phyloP scores from a whole-genome alignment of 257 asterid genomes.

The Cruciata laevipes region DNA sequence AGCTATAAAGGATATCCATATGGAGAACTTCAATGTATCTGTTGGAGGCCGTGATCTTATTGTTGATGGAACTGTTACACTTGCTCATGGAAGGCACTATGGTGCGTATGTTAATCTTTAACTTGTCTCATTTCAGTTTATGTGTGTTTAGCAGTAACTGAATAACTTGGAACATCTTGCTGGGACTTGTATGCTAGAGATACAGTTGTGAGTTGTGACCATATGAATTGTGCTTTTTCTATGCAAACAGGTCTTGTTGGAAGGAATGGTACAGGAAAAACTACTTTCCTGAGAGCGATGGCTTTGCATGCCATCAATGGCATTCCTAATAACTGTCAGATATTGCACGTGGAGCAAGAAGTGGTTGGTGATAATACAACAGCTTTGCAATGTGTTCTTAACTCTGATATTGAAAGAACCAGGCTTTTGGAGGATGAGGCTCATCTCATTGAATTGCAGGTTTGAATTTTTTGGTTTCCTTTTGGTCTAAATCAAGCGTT shows the following conservation, averaged over 20 bases:
- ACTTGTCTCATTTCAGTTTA: slow-evolving; percentile 15
- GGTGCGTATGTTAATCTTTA: slow-evolving; percentile 49
- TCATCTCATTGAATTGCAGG: slow-evolving; percentile 73
- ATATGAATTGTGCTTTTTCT: slow-evolving; percentile 9
- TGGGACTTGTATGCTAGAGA: not conserved
- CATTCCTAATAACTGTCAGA: slow-evolving; percentile 91
- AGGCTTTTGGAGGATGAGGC: slow-evolving; percentile 84
- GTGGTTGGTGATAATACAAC: slow-evolving; percentile 79
- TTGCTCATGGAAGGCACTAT: slow-evolving; percentile 89
- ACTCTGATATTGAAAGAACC: slow-evolving; percentile 77
- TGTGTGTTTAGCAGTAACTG: no score
- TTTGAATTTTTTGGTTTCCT: slow-evolving; percentile 17
- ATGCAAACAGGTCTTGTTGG: slow-evolving; percentile 80
- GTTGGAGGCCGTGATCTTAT: slow-evolving; percentile 98
- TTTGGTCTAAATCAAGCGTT: not conserved
- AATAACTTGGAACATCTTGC: no score
- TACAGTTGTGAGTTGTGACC: not conserved
- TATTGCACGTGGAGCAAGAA: slow-evolving; percentile 98
- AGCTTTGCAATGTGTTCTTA: slow-evolving; percentile 88
- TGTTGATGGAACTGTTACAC: slow-evolving; percentile 79
- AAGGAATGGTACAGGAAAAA: slow-evolving; percentile 98
- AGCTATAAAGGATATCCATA: slow-evolving; percentile 76
- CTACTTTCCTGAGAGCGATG: slow-evolving; percentile 93
- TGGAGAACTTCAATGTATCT: slow-evolving; percentile 87
- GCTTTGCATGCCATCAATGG: slow-evolving; percentile 98